Evolutionary conservation across 179 eudicot species (phyloP), one percentile per base, ranked within the genome.

Genomic region (Camellia oleifera): DNA sequence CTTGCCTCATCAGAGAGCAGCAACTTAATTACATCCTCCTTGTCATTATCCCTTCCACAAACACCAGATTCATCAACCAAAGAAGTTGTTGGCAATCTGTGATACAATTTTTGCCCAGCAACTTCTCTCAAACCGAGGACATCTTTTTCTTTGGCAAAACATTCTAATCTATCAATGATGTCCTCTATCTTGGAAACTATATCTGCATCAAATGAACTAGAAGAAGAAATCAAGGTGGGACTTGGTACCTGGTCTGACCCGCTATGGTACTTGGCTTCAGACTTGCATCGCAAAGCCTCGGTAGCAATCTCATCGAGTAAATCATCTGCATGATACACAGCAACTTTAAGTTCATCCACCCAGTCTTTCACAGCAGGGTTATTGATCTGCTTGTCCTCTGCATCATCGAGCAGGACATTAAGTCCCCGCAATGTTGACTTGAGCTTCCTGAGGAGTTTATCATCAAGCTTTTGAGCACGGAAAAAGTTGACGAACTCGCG

Each of bases 11-110:
- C 65, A 0, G 60, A n/a, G 12, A 52, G 4, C 60, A 72, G 46
- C 6, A 20, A 4, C 3, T 52, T 23, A 72, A 72, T 18, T 52
- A 72, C 46, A 0, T 42, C 58, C 12, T 81, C 84, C 69, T 45
- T 80, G 5, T 85, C 88, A 0, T 80, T 45, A 44, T 80, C 82
- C 45, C 85, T 80, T 6, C 88, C 85, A 58, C 18, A 82, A 3
- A 79, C 81, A 42, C 23, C 14, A 20, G 78, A 20, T 77, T 82
- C 85, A 81, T 50, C 48, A 26, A 42, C 53, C 32, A 60, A 40
- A 7, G 77, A 75, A 60, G 67, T 75, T n/a, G 77, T 26, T 2
- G 18, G 66, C 13, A 14, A 42, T n/a, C 67, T 32, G 4, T 3
- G 10, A 0, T 66, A 13, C 8, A 15, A 20, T 9, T 32, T 75